These are phyloP conservation scores for Irpex sp. DNA, from an alignment of 1,284 basidiomycete genomes.

Conservation along the genomic window DNA sequence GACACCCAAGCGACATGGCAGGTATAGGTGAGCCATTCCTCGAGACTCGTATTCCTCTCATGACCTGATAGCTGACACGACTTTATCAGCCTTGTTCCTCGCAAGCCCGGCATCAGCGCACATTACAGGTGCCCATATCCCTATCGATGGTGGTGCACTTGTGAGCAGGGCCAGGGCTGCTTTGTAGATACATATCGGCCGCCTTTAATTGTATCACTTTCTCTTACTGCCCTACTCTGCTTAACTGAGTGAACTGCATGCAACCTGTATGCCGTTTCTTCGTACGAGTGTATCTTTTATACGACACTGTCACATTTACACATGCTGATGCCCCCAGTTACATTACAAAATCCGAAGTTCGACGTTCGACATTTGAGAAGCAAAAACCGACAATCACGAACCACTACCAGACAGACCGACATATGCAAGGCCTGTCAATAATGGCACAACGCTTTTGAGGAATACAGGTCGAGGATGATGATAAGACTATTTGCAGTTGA, in stretches of 20 bases:
- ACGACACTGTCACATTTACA: not conserved
- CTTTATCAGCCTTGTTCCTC: constrained; percentile 49
- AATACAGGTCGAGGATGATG: too few species aligned
- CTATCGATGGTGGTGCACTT: constrained; percentile 62
- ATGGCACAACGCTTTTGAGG: not conserved
- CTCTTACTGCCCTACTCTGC: too few species aligned
- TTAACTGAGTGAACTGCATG: too few species aligned
- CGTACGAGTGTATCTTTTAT: too few species aligned
- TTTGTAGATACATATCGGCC: constrained; percentile 7
- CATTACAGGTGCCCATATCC: constrained; percentile 62
- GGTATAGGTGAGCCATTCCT: constrained; percentile 44
- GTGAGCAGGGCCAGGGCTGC: constrained; percentile 17
- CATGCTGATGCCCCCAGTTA: not conserved
- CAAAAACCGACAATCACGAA: too few species aligned
- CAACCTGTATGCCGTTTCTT: too few species aligned
- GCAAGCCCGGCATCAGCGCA: constrained; percentile 39
- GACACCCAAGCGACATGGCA: constrained; percentile 69
- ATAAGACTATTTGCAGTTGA: too few species aligned
- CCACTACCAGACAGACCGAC: too few species aligned
- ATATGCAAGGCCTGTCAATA: too few species aligned
- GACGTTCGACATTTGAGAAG: not conserved
- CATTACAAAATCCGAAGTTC: not conserved
- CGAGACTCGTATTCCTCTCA: not conserved
- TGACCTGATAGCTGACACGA: not conserved
- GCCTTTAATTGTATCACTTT: not conserved